Evolutionary conservation across 2,329 filamentous ascomycete species (phyloP).

Genomic region (Fusarium sp.): DNA sequence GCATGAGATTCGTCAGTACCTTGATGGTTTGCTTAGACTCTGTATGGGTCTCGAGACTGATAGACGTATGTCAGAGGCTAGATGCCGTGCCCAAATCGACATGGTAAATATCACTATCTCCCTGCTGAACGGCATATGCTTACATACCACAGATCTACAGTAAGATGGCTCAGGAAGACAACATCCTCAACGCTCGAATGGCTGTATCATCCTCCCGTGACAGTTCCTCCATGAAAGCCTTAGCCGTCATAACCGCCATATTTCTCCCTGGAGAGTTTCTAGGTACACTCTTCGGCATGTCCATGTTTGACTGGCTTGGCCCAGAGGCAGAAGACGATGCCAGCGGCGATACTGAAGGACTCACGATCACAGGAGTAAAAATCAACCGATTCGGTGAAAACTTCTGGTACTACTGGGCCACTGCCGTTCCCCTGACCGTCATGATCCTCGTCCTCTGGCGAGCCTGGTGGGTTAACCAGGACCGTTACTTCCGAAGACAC

Average conservation of each 20-base stretch:
- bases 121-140: neutral
- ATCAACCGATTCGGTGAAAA: conserved; percentile 51
- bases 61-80: conserved; percentile 58
- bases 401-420: conserved; percentile 62
- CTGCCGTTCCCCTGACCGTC: conserved; percentile 57
- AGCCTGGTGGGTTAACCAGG: conserved; percentile 61
- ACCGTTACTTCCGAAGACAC: conserved; percentile 59
- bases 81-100: conserved; percentile 60
- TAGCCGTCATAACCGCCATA: conserved; percentile 61
- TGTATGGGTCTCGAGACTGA: conserved; percentile 60
- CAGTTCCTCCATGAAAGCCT: conserved; percentile 61
- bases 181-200: conserved; percentile 58
- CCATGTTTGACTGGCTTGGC: conserved; percentile 61
- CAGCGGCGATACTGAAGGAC: neutral
- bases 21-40: conserved; percentile 57
- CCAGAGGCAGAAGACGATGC: conserved; percentile 48
- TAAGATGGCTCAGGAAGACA: conserved; percentile 63
- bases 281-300: conserved; percentile 59
- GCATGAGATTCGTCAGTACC: conserved; percentile 61
- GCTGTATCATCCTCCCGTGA: conserved; percentile 56
- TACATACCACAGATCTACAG: conserved; percentile 55
- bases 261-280: conserved; percentile 62
- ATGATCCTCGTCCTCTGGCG: conserved; percentile 58
- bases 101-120: conserved; percentile 50
- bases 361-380: conserved; percentile 21